Evolutionary conservation across 495 filamentous ascomycete genomes (phyloP).

Genomic region (Penicilliopsis zonata): DNA sequence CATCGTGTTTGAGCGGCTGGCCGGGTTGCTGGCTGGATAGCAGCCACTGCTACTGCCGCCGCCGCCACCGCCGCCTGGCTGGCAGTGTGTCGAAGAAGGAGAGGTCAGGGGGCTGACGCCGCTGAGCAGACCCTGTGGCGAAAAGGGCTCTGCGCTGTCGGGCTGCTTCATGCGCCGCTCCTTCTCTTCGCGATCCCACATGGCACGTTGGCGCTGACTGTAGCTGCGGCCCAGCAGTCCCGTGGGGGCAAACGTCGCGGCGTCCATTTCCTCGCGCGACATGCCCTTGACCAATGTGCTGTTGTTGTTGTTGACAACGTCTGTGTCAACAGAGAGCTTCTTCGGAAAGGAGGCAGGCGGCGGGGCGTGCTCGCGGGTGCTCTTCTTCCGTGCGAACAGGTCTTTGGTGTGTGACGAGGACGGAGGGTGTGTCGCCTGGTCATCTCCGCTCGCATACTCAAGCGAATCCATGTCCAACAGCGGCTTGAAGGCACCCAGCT

Average conservation of each 20-base stretch:
- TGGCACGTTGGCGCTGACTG: constrained; percentile 44
- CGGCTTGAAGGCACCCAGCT: constrained; percentile 44
- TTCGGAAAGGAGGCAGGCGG: constrained; percentile 34
- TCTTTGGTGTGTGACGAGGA: constrained; percentile 11
- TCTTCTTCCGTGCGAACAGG: constrained; percentile 21
- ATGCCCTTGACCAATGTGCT: constrained; percentile 8
- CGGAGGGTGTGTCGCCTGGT: neutral
- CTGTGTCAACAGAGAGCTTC: constrained; percentile 17
- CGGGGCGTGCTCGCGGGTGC: constrained; percentile 25
- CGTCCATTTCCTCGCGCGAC: constrained; percentile 15
- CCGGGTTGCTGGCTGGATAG: constrained; percentile 5
- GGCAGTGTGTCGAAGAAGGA: neutral
- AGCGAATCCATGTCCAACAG: constrained; percentile 39
- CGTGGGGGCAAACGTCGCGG: constrained; percentile 38
- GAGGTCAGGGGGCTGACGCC: constrained; percentile 3
- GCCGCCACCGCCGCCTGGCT: constrained; percentile 5
- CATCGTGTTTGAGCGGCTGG: constrained; percentile 27
- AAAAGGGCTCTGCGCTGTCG: constrained; percentile 9
- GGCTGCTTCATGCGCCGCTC: constrained; percentile 18
- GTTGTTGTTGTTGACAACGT: constrained; percentile 4
- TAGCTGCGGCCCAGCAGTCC: constrained; percentile 54
- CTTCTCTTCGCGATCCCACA: constrained; percentile 40
- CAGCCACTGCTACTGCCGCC: too few relatives aligned
- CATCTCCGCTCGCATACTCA: constrained; percentile 14
- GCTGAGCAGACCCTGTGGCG: constrained; percentile 10